Base-by-base conservation (phyloP, 805 yeast species). In the Candida sakaeoensis region DNA sequence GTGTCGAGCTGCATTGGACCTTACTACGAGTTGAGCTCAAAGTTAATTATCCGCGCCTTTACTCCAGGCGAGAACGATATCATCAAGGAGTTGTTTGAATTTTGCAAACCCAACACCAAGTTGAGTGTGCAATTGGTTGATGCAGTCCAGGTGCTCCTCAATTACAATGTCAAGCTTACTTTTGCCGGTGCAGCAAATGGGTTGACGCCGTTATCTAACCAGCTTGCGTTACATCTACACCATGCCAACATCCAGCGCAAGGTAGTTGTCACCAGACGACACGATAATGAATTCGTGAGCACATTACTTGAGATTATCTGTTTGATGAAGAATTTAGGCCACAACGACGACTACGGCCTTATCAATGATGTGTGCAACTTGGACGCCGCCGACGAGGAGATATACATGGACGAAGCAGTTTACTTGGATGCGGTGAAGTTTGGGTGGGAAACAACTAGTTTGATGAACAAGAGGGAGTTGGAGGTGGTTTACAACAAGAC, bases 231-330 rank as follows among this genome's bases (percentile, higher is more conserved):
- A n/a, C 50, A 54, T 17, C 48, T 50, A 18, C 47, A 55, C 16
- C 74, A 68, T 42, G 69, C 72, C 1, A 67, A 67, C 41, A 59
- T 68, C 13, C 63, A 44, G 41, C 53, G 70, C 29, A 46, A 57
- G 28, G 32, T 63, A 5, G 55, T 43, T 34, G n/a, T 21, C 8
- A 12, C 7, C 19, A 14, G 47, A 57, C 1, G 69, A 71, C 0
- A 33, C 41, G n/a, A n/a, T n/a, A n/a, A n/a, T n/a, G n/a, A n/a
- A 8, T 68, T 68, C 43, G 39, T 67, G 2, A 40, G 47, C 2
- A 42, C 46, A 4, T 52, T 68, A n/a, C 42, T 63, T 24, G 51
- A 56, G 14, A 50, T 62, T 10, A 48, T 61, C 7, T 40, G 59
- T 26, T 52, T 55, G 9, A 57, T 66, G 58, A 54, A 52, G 30